phyloP scores from a whole-genome alignment of 73 alveolate genomes.

The Tetrahymena borealis region DNA sequence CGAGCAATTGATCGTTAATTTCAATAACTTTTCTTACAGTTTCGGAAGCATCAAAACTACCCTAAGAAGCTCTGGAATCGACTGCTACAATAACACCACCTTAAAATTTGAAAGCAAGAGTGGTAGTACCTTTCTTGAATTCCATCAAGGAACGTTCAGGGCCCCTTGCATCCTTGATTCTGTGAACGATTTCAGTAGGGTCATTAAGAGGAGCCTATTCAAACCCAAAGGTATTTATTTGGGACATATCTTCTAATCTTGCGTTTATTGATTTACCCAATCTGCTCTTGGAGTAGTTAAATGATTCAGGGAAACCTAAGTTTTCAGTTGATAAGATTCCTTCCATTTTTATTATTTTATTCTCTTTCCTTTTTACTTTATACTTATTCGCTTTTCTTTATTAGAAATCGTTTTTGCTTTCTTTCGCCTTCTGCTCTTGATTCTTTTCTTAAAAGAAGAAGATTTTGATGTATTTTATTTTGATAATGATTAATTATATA shows the following conservation, averaged over 20 bases:
- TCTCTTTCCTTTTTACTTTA: background rate
- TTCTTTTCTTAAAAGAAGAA: background rate
- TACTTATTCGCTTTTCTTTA: background rate
- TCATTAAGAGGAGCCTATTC: background rate
- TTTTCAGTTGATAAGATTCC: background rate
- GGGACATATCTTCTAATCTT: background rate
- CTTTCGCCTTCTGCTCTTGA: background rate
- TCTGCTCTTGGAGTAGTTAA: background rate
- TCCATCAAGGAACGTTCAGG: background rate
- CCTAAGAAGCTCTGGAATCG: conserved; percentile 99
- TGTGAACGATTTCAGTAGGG: background rate
- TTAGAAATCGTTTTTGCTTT: background rate
- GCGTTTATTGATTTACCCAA: background rate
- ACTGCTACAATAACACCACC: conserved; percentile 98
- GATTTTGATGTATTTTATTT: background rate
- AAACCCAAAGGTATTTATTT: background rate
- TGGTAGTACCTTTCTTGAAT: conserved; percentile 92
- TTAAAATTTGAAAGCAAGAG: conserved; percentile 89
- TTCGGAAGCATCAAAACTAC: conserved; percentile 92
- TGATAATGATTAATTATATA: background rate
- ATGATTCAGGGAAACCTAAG: background rate
- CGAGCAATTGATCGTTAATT: conserved; percentile 91
- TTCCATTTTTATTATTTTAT: background rate
- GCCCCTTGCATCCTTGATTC: background rate
- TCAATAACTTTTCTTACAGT: conserved; percentile 95